Evolutionary conservation across 306 rosid species (phyloP).

Genomic region (Acmispon strigosus): DNA sequence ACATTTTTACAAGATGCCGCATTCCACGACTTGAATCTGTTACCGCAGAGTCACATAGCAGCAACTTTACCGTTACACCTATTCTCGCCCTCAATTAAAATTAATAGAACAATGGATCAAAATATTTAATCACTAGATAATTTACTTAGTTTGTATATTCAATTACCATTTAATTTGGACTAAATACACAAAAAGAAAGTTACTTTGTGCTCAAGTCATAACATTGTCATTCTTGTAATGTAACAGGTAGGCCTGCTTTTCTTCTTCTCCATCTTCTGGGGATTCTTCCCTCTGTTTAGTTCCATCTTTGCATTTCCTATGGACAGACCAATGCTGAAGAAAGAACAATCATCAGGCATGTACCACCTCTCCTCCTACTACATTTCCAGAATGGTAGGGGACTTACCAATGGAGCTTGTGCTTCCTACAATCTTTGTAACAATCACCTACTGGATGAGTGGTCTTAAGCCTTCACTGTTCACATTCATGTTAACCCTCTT

Average conservation of each 20-base stretch:
- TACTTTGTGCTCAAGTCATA: not conserved
- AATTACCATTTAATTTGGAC: not conserved
- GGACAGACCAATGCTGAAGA: slow-evolving; percentile 54
- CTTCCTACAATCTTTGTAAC: slow-evolving; percentile 63
- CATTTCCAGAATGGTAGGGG: slow-evolving; percentile 52
- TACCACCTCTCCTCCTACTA: slow-evolving; percentile 72
- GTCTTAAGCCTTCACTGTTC: slow-evolving; percentile 49
- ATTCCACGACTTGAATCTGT: no score
- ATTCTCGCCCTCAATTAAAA: no score
- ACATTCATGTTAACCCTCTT: slow-evolving; percentile 48
- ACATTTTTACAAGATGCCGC: no score
- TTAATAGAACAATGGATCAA: no score
- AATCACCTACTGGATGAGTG: slow-evolving; percentile 67
- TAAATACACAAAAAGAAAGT: no score
- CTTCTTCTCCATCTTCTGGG: slow-evolving; percentile 81
- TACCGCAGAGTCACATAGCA: no score
- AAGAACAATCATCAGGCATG: slow-evolving; percentile 70
- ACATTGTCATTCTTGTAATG: slow-evolving; percentile 1
- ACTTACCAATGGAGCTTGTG: slow-evolving; percentile 73
- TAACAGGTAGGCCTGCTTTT: slow-evolving; percentile 67
- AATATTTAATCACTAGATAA: no score
- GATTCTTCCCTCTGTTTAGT: slow-evolving; percentile 60
- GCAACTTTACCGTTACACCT: no score
- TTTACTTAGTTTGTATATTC: not conserved
- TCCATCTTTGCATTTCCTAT: slow-evolving; percentile 67